A percentile compares a stretch with the other conserved stretches of the same genome.
These are phyloP conservation scores for Didymella pinodella DNA, from an alignment of 2,329 filamentous ascomycete genomes.

Conservation along the genomic window DNA sequence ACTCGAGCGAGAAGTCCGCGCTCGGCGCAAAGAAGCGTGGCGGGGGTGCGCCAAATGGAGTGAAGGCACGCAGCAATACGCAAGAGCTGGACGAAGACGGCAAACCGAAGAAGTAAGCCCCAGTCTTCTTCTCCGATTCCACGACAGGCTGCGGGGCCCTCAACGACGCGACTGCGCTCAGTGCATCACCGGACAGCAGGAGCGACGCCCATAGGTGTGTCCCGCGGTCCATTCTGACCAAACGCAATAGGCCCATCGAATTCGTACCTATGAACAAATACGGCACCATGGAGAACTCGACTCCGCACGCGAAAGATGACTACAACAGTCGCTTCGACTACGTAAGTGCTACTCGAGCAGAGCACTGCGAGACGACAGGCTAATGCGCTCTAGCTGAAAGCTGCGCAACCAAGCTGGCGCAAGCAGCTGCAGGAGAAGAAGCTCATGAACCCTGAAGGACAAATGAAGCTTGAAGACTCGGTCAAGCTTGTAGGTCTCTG, in stretches of 20 bases:
- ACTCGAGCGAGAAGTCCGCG: conserved; percentile 9
- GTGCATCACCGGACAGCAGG: conserved; percentile 6
- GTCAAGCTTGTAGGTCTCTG: conserved; percentile 69
- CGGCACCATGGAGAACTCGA: conserved; percentile 27
- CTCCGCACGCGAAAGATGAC: conserved; percentile 35
- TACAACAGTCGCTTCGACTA: conserved; percentile 36
- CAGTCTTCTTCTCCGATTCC: conserved; percentile 12
- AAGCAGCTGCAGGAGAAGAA: conserved; percentile 51
- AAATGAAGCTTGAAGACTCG: conserved; percentile 65
- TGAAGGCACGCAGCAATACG: conserved; percentile 3
- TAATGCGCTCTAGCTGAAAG: conserved; percentile 31
- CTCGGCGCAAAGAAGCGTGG: conserved; percentile 20
- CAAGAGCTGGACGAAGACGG: conserved; percentile 15
- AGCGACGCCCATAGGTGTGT: conserved; percentile 18
- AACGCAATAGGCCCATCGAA: conserved; percentile 16
- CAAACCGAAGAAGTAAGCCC: conserved; percentile 15
- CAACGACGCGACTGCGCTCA: background rate
- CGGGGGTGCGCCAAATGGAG: conserved; percentile 10
- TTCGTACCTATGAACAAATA: conserved; percentile 13
- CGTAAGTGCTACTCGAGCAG: conserved; percentile 28
- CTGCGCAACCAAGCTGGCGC: conserved; percentile 30
- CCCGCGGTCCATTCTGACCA: conserved; percentile 37
- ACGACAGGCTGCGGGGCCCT: conserved; percentile 7
- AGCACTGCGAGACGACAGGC: background rate
- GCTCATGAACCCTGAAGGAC: conserved; percentile 62